Evolutionary conservation across 345 rosid species (phyloP).

Genomic region (Barbarea vulgaris): DNA sequence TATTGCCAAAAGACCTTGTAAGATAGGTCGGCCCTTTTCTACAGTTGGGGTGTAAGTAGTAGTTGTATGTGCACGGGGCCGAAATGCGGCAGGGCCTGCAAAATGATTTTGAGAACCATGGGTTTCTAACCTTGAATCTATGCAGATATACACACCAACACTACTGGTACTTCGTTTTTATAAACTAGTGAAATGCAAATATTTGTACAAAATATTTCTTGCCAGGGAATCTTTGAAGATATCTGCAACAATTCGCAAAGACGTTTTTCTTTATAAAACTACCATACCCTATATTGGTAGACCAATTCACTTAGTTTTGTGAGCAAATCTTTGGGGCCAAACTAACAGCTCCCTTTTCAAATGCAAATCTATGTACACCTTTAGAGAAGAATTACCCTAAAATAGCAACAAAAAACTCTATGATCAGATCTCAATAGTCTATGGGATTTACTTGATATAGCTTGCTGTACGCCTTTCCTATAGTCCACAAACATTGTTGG

Average conservation of each 20-base stretch:
- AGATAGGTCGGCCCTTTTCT: conserved; percentile 97
- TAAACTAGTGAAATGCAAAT: conserved; percentile 12
- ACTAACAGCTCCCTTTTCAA: conserved; percentile 21
- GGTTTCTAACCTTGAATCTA: conserved; percentile 21
- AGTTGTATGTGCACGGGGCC: conserved; percentile 76
- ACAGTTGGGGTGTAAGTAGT: conserved; percentile 63
- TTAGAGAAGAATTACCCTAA: conserved; percentile 20
- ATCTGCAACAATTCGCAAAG: conserved; percentile 19
- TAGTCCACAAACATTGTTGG: conserved; percentile 99
- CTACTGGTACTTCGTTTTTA: conserved; percentile 9
- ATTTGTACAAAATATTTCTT: background rate
- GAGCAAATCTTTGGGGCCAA: conserved; percentile 17
- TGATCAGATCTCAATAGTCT: conserved; percentile 29
- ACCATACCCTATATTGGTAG: conserved; percentile 13
- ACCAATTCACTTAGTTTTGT: conserved; percentile 18
- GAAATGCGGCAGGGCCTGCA: conserved; percentile 98
- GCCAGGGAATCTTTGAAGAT: conserved; percentile 23
- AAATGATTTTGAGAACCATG: conserved; percentile 27
- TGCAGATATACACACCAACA: conserved; percentile 6
- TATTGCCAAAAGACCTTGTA: conserved; percentile 95
- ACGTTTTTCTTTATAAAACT: conserved; percentile 16
- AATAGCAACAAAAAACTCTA: conserved; percentile 23
- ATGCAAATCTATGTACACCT: conserved; percentile 20
- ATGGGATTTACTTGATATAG: conserved; percentile 90
- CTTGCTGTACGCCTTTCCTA: conserved; percentile 97